Evolutionary conservation across 306 rosid genomes (phyloP).

Genomic region (Vigna reflexopilosa): DNA sequence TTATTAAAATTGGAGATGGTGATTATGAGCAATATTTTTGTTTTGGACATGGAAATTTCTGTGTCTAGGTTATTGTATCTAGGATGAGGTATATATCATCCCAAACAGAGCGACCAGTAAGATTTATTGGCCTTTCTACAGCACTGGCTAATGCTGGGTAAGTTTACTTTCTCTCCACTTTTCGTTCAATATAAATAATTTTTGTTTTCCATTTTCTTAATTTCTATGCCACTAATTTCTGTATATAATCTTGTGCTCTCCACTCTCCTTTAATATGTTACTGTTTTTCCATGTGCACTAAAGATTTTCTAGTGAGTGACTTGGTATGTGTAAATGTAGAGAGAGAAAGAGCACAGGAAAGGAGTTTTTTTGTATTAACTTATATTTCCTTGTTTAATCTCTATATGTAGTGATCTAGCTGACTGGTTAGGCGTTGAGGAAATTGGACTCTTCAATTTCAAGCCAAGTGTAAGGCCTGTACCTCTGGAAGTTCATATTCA

Average conservation of each 20-base stretch:
- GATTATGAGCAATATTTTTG: background rate
- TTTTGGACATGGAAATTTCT: slow-evolving; percentile 26
- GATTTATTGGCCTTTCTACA: slow-evolving; percentile 94
- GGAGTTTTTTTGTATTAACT: slow-evolving; percentile 27
- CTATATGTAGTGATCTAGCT: slow-evolving; percentile 77
- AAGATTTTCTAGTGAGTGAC: background rate
- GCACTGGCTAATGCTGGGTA: slow-evolving; percentile 99
- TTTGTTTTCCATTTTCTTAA: slow-evolving; percentile 3
- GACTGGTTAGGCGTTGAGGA: slow-evolving; percentile 99
- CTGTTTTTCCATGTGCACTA: background rate
- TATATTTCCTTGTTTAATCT: slow-evolving; percentile 18
- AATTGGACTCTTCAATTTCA: slow-evolving; percentile 94
- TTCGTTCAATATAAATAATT: background rate
- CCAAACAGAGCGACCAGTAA: slow-evolving; percentile 90
- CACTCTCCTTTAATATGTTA: background rate
- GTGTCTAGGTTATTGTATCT: slow-evolving; percentile 89
- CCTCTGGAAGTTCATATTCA: slow-evolving; percentile 98
- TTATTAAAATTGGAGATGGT: background rate
- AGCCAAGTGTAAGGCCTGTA: slow-evolving; percentile 99
- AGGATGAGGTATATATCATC: slow-evolving; percentile 99
- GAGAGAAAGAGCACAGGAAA: background rate
- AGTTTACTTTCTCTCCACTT: slow-evolving; percentile 31
- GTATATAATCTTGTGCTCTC: slow-evolving; percentile 23
- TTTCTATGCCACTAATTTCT: slow-evolving; percentile 14
- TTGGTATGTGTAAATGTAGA: background rate